Evolutionary conservation across 1,139 yeast genomes (phyloP).

Genomic region (Hyphopichia wangnamkhiaoensis): DNA sequence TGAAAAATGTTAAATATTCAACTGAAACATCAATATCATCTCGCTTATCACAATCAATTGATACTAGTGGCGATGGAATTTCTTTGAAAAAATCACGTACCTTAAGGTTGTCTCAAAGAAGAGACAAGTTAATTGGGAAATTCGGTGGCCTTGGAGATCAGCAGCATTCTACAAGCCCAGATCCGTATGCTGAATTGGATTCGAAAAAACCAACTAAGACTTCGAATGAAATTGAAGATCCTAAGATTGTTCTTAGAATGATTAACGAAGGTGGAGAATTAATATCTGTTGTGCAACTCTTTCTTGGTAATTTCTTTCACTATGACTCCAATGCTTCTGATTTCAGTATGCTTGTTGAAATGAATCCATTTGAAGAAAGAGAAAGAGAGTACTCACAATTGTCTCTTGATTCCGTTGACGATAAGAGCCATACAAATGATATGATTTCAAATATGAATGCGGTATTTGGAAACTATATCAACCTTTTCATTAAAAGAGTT

Average conservation of each 20-base stretch:
- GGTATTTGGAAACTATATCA: conserved; percentile 54
- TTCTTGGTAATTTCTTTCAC: conserved; percentile 67
- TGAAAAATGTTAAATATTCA: conserved; percentile 22
- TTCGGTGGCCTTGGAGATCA: conserved; percentile 5
- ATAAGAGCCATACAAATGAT: conserved; percentile 50
- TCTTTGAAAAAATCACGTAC: conserved; percentile 34
- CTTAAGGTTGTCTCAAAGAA: conserved; percentile 31
- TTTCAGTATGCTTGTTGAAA: conserved; percentile 50
- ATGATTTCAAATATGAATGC: conserved; percentile 51
- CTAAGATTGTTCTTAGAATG: conserved; percentile 43
- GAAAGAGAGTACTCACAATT: conserved; percentile 27
- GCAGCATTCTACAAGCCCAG: neutral
- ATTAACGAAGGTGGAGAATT: conserved; percentile 37
- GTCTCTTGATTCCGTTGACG: conserved; percentile 20
- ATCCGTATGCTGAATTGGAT: neutral
- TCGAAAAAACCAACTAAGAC: conserved; percentile 9
- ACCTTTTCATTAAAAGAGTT: conserved; percentile 36
- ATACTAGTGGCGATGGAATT: conserved; percentile 10
- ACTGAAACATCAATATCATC: conserved; percentile 5
- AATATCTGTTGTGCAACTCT: conserved; percentile 58
- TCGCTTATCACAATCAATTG: conserved; percentile 12
- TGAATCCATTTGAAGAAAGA: conserved; percentile 38
- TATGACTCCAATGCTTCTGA: conserved; percentile 51
- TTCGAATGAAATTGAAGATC: conserved; percentile 35
- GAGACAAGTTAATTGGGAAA: conserved; percentile 22